Evolutionary conservation across 2,329 filamentous ascomycete genomes (phyloP).

Genomic region (Penicillium thymicola): DNA sequence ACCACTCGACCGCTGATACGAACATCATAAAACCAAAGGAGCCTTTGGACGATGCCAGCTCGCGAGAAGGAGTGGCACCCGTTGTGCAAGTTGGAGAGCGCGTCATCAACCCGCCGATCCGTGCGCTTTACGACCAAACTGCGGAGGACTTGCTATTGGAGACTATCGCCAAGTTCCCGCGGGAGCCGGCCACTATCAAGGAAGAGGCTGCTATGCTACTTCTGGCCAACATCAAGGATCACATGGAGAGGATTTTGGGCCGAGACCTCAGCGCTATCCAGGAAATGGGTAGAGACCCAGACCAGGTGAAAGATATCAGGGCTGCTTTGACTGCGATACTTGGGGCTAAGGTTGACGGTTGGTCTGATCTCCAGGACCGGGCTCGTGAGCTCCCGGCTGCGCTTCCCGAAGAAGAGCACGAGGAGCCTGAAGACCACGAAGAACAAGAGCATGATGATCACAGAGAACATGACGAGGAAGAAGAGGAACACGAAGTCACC

Average conservation of each 20-base stretch:
- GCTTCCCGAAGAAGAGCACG: slow-evolving; percentile 31
- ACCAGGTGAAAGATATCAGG: slow-evolving; percentile 45
- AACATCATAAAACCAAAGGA: slow-evolving; percentile 45
- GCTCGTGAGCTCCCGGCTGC: slow-evolving; percentile 37
- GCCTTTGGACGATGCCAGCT: slow-evolving; percentile 38
- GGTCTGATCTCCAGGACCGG: slow-evolving; percentile 42
- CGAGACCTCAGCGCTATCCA: slow-evolving; percentile 44
- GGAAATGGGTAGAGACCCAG: slow-evolving; percentile 46
- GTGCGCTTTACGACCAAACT: slow-evolving; percentile 43
- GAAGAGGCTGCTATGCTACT: slow-evolving; percentile 48
- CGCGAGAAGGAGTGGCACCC: slow-evolving; percentile 40
- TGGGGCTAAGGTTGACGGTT: slow-evolving; percentile 45
- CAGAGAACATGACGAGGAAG: slow-evolving; percentile 30
- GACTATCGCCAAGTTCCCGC: slow-evolving; percentile 44
- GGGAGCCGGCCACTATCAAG: slow-evolving; percentile 44
- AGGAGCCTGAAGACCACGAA: slow-evolving; percentile 1
- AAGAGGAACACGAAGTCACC: slow-evolving; percentile 27
- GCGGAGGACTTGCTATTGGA: slow-evolving; percentile 44
- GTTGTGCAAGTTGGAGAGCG: slow-evolving; percentile 44
- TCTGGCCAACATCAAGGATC: slow-evolving; percentile 48
- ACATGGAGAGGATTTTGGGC: slow-evolving; percentile 48
- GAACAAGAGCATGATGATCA: slow-evolving; percentile 26
- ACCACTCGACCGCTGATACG: slow-evolving; percentile 47
- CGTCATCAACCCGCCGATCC: slow-evolving; percentile 41
- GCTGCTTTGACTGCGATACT: slow-evolving; percentile 44